phyloP scores from a whole-genome alignment of 106 monocot genomes.

The Dendrobium catenatum region DNA sequence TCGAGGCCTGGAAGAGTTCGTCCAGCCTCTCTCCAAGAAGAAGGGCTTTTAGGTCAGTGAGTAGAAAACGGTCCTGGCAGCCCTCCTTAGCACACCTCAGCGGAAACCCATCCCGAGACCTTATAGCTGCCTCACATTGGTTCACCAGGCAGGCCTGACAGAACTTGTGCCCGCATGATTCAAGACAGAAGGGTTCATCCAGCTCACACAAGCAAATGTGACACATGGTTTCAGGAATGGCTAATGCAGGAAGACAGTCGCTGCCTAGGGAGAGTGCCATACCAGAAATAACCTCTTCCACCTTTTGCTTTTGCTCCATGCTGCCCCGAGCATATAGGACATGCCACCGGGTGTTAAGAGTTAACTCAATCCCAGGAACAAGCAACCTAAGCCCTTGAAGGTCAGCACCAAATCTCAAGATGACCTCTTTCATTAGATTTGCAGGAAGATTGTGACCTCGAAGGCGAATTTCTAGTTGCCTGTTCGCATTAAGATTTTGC shows the following conservation, averaged over 20 bases:
- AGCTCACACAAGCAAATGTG: slow-evolving; percentile 87
- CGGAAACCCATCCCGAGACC: slow-evolving; percentile 69
- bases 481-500: slow-evolving; percentile 45
- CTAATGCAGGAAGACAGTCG: neutral
- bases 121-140: slow-evolving; percentile 67
- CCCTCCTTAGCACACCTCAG: slow-evolving; percentile 56
- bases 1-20: slow-evolving; percentile 76
- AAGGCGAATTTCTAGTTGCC: slow-evolving; percentile 52
- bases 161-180: slow-evolving; percentile 65
- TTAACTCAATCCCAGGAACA: slow-evolving; percentile 43
- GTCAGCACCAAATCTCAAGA: slow-evolving; percentile 59
- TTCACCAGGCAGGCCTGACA: slow-evolving; percentile 68
- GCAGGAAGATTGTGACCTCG: slow-evolving; percentile 49
- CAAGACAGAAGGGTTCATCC: slow-evolving; percentile 72
- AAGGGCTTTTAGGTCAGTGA: slow-evolving; percentile 58
- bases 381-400: slow-evolving; percentile 42
- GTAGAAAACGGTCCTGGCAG: slow-evolving; percentile 39
- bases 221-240: slow-evolving; percentile 38
- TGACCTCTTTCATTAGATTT: slow-evolving; percentile 73
- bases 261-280: slow-evolving; percentile 8
- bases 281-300: slow-evolving; percentile 47
- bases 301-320: slow-evolving; percentile 57
- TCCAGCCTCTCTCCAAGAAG: slow-evolving; percentile 45
- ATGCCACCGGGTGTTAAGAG: slow-evolving; percentile 51
- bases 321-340: slow-evolving; percentile 44